Percentiles rank a stretch among this genome's conserved stretches.
Evolutionary conservation across 78 protist genomes (phyloP).

Genomic region (Parvularia atlantis): DNA sequence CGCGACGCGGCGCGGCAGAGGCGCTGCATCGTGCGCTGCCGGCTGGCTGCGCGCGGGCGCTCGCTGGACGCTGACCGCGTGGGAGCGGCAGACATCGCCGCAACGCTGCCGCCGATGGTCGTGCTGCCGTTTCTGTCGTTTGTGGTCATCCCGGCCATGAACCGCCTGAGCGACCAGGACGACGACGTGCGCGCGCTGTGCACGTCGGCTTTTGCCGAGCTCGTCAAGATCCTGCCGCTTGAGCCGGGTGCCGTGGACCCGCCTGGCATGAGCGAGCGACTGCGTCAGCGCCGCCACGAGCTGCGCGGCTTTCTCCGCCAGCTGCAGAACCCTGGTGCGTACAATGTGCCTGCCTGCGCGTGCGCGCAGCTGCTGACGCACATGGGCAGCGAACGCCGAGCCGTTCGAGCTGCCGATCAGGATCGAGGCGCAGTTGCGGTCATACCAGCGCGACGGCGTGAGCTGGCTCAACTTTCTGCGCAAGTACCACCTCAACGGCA

Average conservation of each 20-base stretch:
- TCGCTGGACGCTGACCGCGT: no score
- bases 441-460: conserved; percentile 88
- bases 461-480: conserved; percentile 78
- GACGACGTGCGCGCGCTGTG: conserved; percentile 14
- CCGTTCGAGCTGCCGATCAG: conserved; percentile 11
- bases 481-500: conserved; percentile 55
- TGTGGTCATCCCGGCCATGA: not conserved
- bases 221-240: conserved; percentile 41
- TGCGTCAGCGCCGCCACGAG: not conserved
- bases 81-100: not conserved
- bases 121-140: not conserved
- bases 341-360: not conserved
- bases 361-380: not conserved
- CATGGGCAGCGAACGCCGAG: not conserved
- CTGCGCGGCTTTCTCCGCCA: conserved; percentile 40
- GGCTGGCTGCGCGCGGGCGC: not conserved
- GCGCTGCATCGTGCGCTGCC: not conserved
- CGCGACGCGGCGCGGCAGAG: conserved; percentile 23
- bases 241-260: conserved; percentile 37
- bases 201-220: conserved; percentile 28
- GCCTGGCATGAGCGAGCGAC: conserved; percentile 14
- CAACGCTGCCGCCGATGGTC: not conserved
- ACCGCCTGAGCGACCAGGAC: conserved; percentile 5
- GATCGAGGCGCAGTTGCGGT: conserved; percentile 58
- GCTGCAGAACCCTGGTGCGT: conserved; percentile 29